These are phyloP conservation scores for Harringtonia lauricola DNA, from an alignment of 2,329 filamentous ascomycete genomes.

Conservation along the genomic window DNA sequence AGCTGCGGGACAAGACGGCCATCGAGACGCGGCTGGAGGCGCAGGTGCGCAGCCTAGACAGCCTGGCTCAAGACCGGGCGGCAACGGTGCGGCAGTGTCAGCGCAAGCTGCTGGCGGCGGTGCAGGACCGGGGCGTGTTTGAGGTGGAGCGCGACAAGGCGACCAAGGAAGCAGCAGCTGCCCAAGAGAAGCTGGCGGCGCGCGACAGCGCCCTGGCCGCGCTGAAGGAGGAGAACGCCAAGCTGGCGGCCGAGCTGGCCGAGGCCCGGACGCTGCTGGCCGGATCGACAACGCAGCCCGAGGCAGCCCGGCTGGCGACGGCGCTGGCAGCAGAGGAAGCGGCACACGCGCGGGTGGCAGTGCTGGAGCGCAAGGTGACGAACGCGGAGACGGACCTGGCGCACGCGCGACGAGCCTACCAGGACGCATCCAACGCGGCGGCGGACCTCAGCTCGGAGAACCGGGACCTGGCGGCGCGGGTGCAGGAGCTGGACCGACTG, in stretches of 20 bases:
- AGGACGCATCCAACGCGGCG: constrained; percentile 40
- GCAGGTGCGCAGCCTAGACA: constrained; percentile 31
- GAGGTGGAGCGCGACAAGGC: constrained; percentile 32
- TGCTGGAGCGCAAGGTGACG: constrained; percentile 25
- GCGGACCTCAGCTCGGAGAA: constrained; percentile 35
- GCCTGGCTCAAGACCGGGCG: constrained; percentile 33
- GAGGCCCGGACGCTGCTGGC: constrained; percentile 22
- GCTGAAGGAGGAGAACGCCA: constrained; percentile 25
- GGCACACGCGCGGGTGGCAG: constrained; percentile 24
- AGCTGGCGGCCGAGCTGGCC: constrained; percentile 25
- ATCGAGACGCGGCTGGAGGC: constrained; percentile 17
- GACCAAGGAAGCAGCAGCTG: constrained; percentile 22
- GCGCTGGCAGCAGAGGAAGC: constrained; percentile 29
- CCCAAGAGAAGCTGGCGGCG: constrained; percentile 24
- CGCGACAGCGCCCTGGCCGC: constrained; percentile 24
- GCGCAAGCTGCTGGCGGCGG: constrained; percentile 33
- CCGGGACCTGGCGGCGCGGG: constrained; percentile 28
- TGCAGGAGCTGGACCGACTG: constrained; percentile 28
- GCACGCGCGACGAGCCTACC: constrained; percentile 48
- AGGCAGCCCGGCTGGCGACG: constrained; percentile 27
- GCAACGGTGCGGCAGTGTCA: constrained; percentile 33
- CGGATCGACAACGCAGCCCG: constrained; percentile 24
- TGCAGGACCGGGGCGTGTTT: constrained; percentile 37
- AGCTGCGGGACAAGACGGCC: constrained; percentile 19
- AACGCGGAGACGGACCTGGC: constrained; percentile 35